These are phyloP conservation scores for Neolentinus lepideus DNA, from an alignment of 1,284 basidiomycete species.

Conservation along the genomic window DNA sequence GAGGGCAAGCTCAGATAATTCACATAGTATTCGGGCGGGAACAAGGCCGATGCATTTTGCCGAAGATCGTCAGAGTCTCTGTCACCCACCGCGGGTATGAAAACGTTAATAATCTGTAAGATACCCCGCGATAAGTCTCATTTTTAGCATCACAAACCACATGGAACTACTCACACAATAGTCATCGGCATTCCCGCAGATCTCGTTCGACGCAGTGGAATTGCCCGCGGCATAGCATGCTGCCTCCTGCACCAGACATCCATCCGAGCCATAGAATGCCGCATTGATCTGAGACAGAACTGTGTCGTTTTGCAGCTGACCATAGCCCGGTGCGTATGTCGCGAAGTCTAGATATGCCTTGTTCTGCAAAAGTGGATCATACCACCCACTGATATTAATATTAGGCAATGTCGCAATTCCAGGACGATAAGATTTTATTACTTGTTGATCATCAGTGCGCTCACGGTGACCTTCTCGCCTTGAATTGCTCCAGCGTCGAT, in stretches of 20 bases:
- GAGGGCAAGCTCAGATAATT: slow-evolving; percentile 31
- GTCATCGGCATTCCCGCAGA: slow-evolving; percentile 43
- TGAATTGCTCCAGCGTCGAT: slow-evolving; percentile 35
- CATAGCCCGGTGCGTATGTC: slow-evolving; percentile 55
- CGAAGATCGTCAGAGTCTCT: slow-evolving; percentile 49
- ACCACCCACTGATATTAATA: slow-evolving; percentile 45
- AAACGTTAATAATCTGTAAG: slow-evolving; percentile 37
- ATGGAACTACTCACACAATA: slow-evolving; percentile 51
- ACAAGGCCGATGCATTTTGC: slow-evolving; percentile 43
- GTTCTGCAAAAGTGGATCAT: slow-evolving; percentile 56
- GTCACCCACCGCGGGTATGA: slow-evolving; percentile 41
- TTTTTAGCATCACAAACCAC: no score
- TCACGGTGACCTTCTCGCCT: slow-evolving; percentile 31
- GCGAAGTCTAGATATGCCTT: slow-evolving; percentile 55
- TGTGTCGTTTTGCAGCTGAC: slow-evolving; percentile 42
- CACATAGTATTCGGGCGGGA: slow-evolving; percentile 51
- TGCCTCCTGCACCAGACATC: slow-evolving; percentile 44
- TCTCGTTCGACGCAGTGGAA: slow-evolving; percentile 31
- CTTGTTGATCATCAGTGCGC: slow-evolving; percentile 35
- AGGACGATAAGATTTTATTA: slow-evolving; percentile 10
- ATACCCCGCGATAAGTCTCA: neutral
- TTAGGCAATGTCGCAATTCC: neutral
- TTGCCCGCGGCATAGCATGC: slow-evolving; percentile 49
- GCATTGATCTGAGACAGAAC: slow-evolving; percentile 41
- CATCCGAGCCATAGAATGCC: slow-evolving; percentile 37